Evolutionary conservation across 2,329 filamentous ascomycete genomes (phyloP).

Genomic region (Fusarium protoensiforme): DNA sequence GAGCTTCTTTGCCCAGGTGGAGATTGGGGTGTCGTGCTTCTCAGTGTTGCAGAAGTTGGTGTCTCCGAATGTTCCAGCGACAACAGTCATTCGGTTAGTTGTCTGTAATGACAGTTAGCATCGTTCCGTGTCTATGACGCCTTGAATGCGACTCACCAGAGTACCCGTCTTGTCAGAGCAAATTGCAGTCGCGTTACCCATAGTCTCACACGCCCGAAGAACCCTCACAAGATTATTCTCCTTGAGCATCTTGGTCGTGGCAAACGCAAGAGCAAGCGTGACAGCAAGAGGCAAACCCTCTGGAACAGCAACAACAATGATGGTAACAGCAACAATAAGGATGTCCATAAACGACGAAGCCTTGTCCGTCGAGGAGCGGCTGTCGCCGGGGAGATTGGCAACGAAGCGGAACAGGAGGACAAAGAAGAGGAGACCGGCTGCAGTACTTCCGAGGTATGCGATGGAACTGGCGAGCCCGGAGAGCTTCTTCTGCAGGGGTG

Average conservation of each 20-base stretch:
- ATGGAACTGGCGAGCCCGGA: not conserved
- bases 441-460: not conserved
- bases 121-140: not conserved
- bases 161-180: slow-evolving; percentile 70
- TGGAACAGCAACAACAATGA: slow-evolving; percentile 67
- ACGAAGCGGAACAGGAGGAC: not conserved
- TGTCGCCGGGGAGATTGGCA: not conserved
- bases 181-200: slow-evolving; percentile 77
- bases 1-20: not conserved
- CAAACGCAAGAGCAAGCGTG: slow-evolving; percentile 73
- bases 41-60: not conserved
- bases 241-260: slow-evolving; percentile 74
- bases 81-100: not conserved
- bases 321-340: slow-evolving; percentile 30
- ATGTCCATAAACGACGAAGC: not conserved
- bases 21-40: not conserved
- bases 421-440: not conserved
- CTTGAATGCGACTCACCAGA: slow-evolving; percentile 35
- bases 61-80: not conserved
- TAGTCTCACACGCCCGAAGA: slow-evolving; percentile 74
- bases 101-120: not conserved
- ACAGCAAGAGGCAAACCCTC: slow-evolving; percentile 74
- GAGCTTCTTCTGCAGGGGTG: slow-evolving; percentile 66
- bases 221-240: slow-evolving; percentile 76
- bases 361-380: not conserved